Percentiles rank a stretch among this genome's conserved stretches.
These are phyloP conservation scores for Lecanicillium sp. DNA, from an alignment of 2,329 filamentous ascomycete genomes.

Conservation along the genomic window DNA sequence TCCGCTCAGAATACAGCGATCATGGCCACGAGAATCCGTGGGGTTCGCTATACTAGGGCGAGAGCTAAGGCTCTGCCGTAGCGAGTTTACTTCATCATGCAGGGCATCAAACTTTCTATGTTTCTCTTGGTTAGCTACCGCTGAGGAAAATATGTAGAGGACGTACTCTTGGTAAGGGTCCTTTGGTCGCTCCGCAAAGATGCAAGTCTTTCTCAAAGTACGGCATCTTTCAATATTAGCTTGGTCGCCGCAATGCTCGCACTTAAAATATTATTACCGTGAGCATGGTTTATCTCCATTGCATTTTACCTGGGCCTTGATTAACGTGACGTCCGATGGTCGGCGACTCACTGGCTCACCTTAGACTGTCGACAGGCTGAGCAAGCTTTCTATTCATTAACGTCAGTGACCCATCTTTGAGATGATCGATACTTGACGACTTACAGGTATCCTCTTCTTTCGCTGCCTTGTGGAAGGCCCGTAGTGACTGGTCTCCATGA, in stretches of 20 bases:
- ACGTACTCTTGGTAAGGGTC: constrained; percentile 14
- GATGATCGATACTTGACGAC: too few species aligned
- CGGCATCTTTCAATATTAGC: constrained; percentile 15
- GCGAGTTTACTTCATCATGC: background rate
- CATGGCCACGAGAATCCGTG: too few species aligned
- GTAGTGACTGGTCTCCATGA: too few species aligned
- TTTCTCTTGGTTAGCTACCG: too few species aligned
- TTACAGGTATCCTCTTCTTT: constrained; percentile 6
- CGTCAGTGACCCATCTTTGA: background rate
- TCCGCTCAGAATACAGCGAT: too few species aligned
- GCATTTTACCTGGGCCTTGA: constrained; percentile 13
- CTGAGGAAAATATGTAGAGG: background rate
- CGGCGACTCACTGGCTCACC: constrained; percentile 6
- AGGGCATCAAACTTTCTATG: constrained; percentile 13
- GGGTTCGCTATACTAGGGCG: background rate
- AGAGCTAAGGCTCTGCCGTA: background rate
- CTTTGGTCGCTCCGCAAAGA: constrained; percentile 15
- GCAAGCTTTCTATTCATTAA: constrained; percentile 16
- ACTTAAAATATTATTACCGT: too few species aligned
- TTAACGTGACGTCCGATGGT: background rate
- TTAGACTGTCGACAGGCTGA: constrained; percentile 18
- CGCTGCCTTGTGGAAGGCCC: background rate
- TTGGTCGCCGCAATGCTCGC: too few species aligned
- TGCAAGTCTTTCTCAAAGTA: constrained; percentile 14
- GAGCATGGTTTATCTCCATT: constrained; percentile 18